Evolutionary conservation across 495 filamentous ascomycete species (phyloP), one percentile per base, ranked within the genome.

Genomic region (Hypoxylon subgilvum): DNA sequence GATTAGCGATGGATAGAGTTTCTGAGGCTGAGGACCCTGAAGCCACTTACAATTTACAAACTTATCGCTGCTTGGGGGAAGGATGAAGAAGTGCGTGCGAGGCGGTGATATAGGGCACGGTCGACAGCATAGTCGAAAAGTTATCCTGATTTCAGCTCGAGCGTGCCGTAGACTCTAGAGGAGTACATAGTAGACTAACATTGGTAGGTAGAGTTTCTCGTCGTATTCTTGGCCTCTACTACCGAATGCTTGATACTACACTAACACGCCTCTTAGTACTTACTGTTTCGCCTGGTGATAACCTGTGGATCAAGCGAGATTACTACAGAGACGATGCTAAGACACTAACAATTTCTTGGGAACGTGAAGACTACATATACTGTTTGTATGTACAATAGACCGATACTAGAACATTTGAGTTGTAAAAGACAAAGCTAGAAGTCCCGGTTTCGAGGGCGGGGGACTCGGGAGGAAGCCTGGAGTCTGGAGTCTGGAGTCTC

Each of bases 271-370:
- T 40, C 44, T 35, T 48, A 48, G 22, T 47, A 13, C 23, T 22
- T n/a, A n/a, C 34, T 27, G 23, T 8, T 3, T 8, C 8, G 23
- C 8, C 23, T 27, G 3, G 3, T 8, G 23, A 27, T 3, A 3
- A 27, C 23, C 8, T 27, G 17, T 3, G 18, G 8, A 2, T 38
- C 32, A 51, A 19, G 23, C 32, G 25, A 46, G 46, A 52, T 52
- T 59, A 52, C 41, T 46, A 52, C 32, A 30, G 13, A 38, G n/a
- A 31, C 10, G 23, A 10, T 41, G 48, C 14, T 63, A 63, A 46
- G 49, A 13, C 49, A 50, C 43, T 63, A 63, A 53, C 49, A 63
- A 53, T 39, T 57, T 52, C 45, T 39, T 25, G 39, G 28, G 48
- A n/a, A n/a, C n/a, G n/a, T n/a, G 48, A 42, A 16, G 22, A 41